A percentile compares a stretch with the other conserved stretches of the same genome.
phyloP scores from a whole-genome alignment of 192 early-diverging fungal species.

The Bifiguratus adelaidae region DNA sequence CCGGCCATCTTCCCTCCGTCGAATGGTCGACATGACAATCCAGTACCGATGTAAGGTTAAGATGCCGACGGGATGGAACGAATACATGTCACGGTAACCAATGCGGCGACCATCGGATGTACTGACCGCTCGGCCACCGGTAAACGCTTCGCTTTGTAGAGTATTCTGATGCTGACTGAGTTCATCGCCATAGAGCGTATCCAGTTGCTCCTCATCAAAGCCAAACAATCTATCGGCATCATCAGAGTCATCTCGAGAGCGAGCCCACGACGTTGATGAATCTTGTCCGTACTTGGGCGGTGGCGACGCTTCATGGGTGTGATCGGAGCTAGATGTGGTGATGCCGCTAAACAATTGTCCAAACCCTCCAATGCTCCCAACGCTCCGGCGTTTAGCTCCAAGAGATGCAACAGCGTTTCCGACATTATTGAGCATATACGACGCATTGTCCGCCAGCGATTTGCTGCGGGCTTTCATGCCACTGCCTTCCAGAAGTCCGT shows the following conservation, averaged over 20 bases:
- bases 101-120: constrained; percentile 13
- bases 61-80: constrained; percentile 42
- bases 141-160: constrained; percentile 26
- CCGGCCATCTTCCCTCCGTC: constrained; percentile 29
- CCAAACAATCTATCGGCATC: constrained; percentile 20
- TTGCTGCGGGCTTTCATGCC: no score
- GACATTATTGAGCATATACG: no score
- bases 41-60: constrained; percentile 44
- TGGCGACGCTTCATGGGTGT: no score
- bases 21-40: constrained; percentile 27
- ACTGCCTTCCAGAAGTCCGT: no score
- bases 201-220: constrained; percentile 19
- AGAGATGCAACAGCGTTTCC: no score
- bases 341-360: no score
- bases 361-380: no score
- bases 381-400: no score
- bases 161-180: constrained; percentile 10
- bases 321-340: no score
- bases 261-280: background rate
- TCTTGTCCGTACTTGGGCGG: no score
- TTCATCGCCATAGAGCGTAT: no score
- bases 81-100: constrained; percentile 38
- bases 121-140: constrained; percentile 19
- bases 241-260: constrained; percentile 9
- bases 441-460: no score